Evolutionary conservation across 805 yeast genomes (phyloP), one percentile per base, ranked within the genome.

Genomic region (Wickerhamiella allomyrinae): DNA sequence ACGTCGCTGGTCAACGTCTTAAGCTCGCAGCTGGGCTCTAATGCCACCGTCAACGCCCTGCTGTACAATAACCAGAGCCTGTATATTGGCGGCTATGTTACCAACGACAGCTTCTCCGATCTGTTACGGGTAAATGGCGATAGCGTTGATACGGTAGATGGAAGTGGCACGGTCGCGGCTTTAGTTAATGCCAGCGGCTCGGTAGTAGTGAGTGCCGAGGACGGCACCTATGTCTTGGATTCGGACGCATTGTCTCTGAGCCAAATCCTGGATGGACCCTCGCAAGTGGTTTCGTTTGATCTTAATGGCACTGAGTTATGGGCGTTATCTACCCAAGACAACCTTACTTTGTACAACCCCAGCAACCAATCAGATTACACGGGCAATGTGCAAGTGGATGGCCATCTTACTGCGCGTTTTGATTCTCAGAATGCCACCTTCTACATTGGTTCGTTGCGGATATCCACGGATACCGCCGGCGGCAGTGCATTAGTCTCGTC

Each of bases 1-100:
- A 68, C 73, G 48, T 67, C 81, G 0, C 55, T 73, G 2, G 47
- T 78, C 34, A 61, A 49, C 48, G 56, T 19, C 50, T 63, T 45
- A 7, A 65, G 67, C n/a, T 48, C 61, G 3, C 37, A 50, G 2
- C 42, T 70, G 5, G 66, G 69, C 14, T 47, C 57, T 3, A 56
- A 63, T 42, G 70, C 76, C 2, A 55, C 60, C 5, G 61, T 78
- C 5, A 56, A 51, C 19, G 57, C 66, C 1, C 38, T 59, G 3
- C 54, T 55, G 3, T 34, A 55, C 3, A 48, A 57, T 24, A 62
- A 66, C 23, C 52, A 62, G 2, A 47, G 60, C 1, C 46, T 75
- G 11, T 59, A 60, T 24, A 50, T 77, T 40, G 71, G 73, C 4
- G 85, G 83, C 41, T 66, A 66, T 15, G 68, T 71, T 45, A 52